These are phyloP conservation scores for Trichoderma atrobrunneum DNA, from an alignment of 2,329 filamentous ascomycete genomes.

Conservation along the genomic window DNA sequence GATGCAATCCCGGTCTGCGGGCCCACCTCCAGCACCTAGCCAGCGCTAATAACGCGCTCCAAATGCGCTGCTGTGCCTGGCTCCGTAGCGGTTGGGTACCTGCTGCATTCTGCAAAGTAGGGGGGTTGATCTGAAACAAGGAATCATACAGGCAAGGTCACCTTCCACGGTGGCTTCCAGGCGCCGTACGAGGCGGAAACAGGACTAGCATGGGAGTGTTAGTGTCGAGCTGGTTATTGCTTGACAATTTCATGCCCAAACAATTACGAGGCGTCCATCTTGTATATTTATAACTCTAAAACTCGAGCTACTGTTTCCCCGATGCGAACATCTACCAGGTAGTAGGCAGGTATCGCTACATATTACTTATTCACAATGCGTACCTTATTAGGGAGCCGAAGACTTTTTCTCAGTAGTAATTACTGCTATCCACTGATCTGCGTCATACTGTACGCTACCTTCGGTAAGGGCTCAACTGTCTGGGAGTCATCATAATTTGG, in stretches of 20 bases:
- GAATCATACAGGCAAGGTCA: neutral
- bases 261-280: neutral
- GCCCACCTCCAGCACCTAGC: constrained; percentile 7
- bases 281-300: neutral
- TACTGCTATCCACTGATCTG: neutral
- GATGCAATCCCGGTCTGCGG: constrained; percentile 5
- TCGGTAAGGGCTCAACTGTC: neutral
- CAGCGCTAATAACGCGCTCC: constrained; percentile 13
- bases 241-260: neutral
- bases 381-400: neutral
- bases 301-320: neutral
- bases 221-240: neutral
- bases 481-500: neutral
- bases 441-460: neutral
- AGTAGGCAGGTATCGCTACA: neutral
- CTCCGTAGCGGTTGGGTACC: constrained; percentile 10
- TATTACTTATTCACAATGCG: neutral
- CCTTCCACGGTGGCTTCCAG: neutral
- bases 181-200: neutral
- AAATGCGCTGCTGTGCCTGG: neutral
- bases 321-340: neutral
- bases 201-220: neutral
- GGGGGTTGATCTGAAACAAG: constrained; percentile 13
- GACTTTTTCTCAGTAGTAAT: neutral
- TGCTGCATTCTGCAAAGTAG: constrained; percentile 14